A percentile compares a stretch with the other conserved stretches of the same genome.
These are phyloP conservation scores for Albugo candida DNA, from an alignment of 352 stramenopile species.

Conservation along the genomic window DNA sequence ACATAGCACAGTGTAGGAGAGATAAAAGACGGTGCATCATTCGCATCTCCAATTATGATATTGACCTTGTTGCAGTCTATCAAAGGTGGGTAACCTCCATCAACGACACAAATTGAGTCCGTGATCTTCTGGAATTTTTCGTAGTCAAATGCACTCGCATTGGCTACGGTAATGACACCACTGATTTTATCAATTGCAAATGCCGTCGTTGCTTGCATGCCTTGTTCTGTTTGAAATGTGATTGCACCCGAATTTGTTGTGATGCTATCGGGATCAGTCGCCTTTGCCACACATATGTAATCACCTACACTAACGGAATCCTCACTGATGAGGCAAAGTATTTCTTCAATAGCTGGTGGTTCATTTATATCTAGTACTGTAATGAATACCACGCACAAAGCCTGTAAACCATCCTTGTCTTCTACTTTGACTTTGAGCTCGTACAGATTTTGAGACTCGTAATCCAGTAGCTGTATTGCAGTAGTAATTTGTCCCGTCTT, in stretches of 20 bases:
- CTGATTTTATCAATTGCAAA: constrained; percentile 9
- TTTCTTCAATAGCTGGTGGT: constrained; percentile 1
- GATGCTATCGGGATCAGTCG: constrained; percentile 7
- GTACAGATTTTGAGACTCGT: constrained; percentile 6
- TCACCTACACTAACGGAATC: neutral
- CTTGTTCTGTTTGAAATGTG: neutral
- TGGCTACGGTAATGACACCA: constrained; percentile 2
- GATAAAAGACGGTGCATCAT: constrained; percentile 11
- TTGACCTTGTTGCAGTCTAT: constrained; percentile 5
- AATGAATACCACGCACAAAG: constrained; percentile 2
- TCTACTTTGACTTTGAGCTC: constrained; percentile 3
- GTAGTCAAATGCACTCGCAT: constrained; percentile 5
- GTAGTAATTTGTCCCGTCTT: constrained; percentile 5
- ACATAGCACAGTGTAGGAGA: constrained; percentile 4
- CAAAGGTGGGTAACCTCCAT: constrained; percentile 7
- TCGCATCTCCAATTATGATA: constrained; percentile 11
- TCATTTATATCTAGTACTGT: constrained; percentile 11
- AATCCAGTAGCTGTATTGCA: constrained; percentile 8
- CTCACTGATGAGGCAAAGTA: constrained; percentile 7
- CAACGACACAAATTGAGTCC: constrained; percentile 4
- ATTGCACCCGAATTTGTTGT: neutral
- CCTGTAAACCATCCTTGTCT: constrained; percentile 5
- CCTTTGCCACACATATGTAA: constrained; percentile 5
- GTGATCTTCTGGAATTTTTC: neutral
- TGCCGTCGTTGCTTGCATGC: neutral